These are phyloP conservation scores for Phaffia tasmanica DNA, from an alignment of 768 basidiomycete genomes.

Conservation along the genomic window DNA sequence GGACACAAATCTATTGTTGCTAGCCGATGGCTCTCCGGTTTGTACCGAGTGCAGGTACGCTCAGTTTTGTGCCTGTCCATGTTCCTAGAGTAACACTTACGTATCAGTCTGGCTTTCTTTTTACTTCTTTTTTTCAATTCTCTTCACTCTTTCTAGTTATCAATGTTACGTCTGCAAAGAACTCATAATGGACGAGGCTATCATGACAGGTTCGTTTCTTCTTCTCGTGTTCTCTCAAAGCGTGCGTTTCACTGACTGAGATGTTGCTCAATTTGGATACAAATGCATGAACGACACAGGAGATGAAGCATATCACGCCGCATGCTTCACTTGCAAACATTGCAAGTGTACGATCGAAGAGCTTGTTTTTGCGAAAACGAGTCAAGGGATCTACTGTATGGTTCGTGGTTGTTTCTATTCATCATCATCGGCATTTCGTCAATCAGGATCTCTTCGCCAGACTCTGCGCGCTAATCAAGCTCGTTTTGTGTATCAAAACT, in stretches of 20 bases:
- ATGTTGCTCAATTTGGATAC: neutral
- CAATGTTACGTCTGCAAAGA: slow-evolving; percentile 85
- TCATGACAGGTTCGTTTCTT: slow-evolving; percentile 62
- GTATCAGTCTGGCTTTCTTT: no score
- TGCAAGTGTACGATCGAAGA: slow-evolving; percentile 94
- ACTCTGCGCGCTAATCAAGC: neutral
- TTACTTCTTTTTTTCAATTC: neutral
- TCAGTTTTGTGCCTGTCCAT: slow-evolving; percentile 17
- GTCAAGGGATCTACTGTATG: slow-evolving; percentile 88
- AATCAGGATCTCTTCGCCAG: neutral
- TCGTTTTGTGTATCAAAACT: neutral
- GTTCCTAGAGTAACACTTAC: neutral
- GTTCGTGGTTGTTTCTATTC: slow-evolving; percentile 29
- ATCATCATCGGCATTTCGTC: neutral
- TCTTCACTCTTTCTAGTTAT: slow-evolving; percentile 47
- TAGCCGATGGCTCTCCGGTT: slow-evolving; percentile 96
- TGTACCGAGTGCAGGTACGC: slow-evolving; percentile 37
- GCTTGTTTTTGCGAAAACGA: slow-evolving; percentile 95
- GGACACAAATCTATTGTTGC: slow-evolving; percentile 89
- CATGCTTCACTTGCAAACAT: slow-evolving; percentile 95
- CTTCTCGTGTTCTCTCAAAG: neutral
- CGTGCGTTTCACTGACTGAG: neutral
- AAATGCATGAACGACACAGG: slow-evolving; percentile 34
- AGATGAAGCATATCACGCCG: slow-evolving; percentile 95
- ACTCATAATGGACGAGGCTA: slow-evolving; percentile 95